Evolutionary conservation across 129 eudicot genomes (phyloP).

Genomic region (Flaveria bidentis): DNA sequence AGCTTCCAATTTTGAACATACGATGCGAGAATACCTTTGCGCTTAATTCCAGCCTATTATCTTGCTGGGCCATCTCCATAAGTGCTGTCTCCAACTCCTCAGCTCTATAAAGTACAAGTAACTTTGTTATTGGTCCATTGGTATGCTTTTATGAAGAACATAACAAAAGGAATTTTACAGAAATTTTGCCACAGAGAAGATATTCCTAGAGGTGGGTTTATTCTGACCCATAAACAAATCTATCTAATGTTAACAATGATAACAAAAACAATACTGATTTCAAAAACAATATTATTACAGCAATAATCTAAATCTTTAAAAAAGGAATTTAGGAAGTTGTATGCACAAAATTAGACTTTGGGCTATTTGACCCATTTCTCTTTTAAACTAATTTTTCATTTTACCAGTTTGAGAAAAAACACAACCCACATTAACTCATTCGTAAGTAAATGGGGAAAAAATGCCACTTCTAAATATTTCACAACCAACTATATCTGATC

Average conservation of each 20-base stretch:
- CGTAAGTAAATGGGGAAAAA: background rate
- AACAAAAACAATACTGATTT: background rate
- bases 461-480: conserved; percentile 1
- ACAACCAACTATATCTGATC: background rate
- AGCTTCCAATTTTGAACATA: background rate
- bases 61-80: conserved; percentile 83
- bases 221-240: no score
- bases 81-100: conserved; percentile 95
- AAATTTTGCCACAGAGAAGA: background rate
- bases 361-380: background rate
- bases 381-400: background rate
- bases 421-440: background rate
- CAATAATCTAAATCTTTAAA: background rate
- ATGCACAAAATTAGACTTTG: background rate
- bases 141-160: conserved; percentile 6
- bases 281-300: background rate
- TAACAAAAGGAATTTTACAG: background rate
- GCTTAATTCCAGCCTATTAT: conserved; percentile 73
- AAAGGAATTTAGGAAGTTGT: background rate
- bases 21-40: conserved; percentile 55
- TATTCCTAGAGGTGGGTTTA: background rate
- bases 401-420: background rate
- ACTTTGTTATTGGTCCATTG: conserved; percentile 11
- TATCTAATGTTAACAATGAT: background rate
- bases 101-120: conserved; percentile 51